Base-by-base conservation (phyloP, 2,329 filamentous ascomycete species). In the Diaporthe vaccinii region DNA sequence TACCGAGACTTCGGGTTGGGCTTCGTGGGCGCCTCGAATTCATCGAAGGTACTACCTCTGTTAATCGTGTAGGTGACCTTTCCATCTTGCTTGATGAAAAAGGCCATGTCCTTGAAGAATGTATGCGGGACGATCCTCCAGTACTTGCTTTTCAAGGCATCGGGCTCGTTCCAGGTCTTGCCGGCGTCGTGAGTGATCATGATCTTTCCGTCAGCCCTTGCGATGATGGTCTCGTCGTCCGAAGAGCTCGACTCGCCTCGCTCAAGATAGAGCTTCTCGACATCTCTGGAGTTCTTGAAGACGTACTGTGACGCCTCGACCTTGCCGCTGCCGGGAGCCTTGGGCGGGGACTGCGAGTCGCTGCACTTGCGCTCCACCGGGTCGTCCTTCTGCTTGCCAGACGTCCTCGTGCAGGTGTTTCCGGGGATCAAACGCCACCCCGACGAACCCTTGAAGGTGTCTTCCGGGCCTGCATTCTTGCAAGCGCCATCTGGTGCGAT, bases 361-460 rank as follows among this genome's bases (percentile, higher is more conserved):
- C 89, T 89, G 85, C 97, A 99, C 75, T 93, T 90, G 76, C 92
- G 90, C 79, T 98, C 92, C 20, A 95, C 89, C n/a, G 88, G 85
- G 72, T 93, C 89, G 79, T 95, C 94, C 80, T 94, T 92, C 78
- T 94, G 90, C 67, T 87, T 84, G 53, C 91, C 93, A 20, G 83
- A 82, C 20, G 86, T 89, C 62, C 90, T 86, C 78, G 91, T 90
- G 84, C 94, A 96, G 34, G 89, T 90, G 82, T 96, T 93, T 36
- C 94, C 94, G 0, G 97, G 96, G 76, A 99, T 98, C 79, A 96
- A 89, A 75, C 96, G 92, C 91, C 95, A 99, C 36, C 97, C 97
- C 41, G 96, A 98, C 4, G 93, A 94, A 17, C 95, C 97, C 84
- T 89, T 92, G 84, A 95, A 99, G 2, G 87, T 95, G 75, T 93